Evolutionary conservation across 2,329 filamentous ascomycete genomes (phyloP), one percentile per base, ranked within the genome.

Genomic region (Paraphaeosphaeria sporulosa): DNA sequence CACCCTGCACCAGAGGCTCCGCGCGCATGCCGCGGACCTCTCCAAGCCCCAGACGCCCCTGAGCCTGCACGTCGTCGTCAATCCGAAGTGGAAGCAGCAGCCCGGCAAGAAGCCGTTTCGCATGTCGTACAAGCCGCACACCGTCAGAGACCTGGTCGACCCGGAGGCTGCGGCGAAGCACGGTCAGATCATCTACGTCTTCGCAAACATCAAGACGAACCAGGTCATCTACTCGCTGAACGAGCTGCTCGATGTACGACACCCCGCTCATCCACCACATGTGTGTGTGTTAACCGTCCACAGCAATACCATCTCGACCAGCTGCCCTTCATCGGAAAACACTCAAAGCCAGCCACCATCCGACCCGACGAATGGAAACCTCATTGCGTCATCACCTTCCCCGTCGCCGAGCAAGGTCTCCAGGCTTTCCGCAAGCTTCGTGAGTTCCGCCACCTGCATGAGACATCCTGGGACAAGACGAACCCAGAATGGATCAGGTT

Each of bases 281-380:
- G n/a, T 4, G 38, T 49, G 42, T 55, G 25, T 27, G 25, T 64
- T 13, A 61, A 30, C 34, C 21, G 3, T 19, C 9, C 19, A 5
- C 44, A 73, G 86, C 82, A 83, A 83, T 77, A 80, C 79, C 75
- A 81, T 78, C 65, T 89, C 60, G 80, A 81, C 30, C 87, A 89
- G 78, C 79, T 89, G 32, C 76, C 87, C 63, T 88, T 85, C 76
- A 83, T 87, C 49, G 87, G 87, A 77, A 89, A 89, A 71, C 88
- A 89, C 73, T 86, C 86, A 52, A 80, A 86, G 23, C 87, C 87
- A 30, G 76, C 84, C 43, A 75, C 73, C 8, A 76, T 89, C 52
- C 86, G 87, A 62, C 86, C 85, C 71, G 87, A 90, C 72, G 80
- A 87, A 72, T 90, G 87, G 87, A 78, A 78, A 15, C 87, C 87